These are phyloP conservation scores for Pyrrhoderma lamaoense DNA, from an alignment of 1,284 basidiomycete species.

Conservation along the genomic window DNA sequence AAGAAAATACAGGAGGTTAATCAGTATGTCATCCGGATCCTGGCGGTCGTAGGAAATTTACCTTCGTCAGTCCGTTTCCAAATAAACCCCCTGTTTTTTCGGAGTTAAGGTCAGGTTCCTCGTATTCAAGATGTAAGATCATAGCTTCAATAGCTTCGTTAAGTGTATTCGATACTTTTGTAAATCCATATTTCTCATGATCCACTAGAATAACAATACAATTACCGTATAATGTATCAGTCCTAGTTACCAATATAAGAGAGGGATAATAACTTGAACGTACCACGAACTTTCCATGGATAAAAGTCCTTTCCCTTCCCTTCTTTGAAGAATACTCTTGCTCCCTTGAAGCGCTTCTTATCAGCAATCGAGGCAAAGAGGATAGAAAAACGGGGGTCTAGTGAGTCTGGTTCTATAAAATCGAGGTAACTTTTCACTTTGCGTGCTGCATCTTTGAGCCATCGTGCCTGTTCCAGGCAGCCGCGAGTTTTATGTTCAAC, in stretches of 20 bases:
- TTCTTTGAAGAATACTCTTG: conserved; percentile 2
- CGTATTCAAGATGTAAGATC: neutral
- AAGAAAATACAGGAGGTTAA: too few species aligned
- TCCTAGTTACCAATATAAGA: too few species aligned
- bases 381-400: neutral
- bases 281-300: conserved; percentile 8
- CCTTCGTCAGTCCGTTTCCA: neutral
- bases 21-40: too few species aligned
- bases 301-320: conserved; percentile 3
- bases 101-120: neutral
- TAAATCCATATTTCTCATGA: neutral
- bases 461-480: neutral
- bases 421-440: conserved; percentile 5
- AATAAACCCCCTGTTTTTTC: neutral
- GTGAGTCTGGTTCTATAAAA: neutral
- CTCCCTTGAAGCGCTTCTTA: conserved; percentile 1
- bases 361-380: neutral
- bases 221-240: too few species aligned
- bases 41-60: too few species aligned
- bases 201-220: neutral
- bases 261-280: neutral
- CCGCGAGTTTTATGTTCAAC: neutral
- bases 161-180: conserved; percentile 1
- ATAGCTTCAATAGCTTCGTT: conserved; percentile 3
- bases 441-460: neutral